Evolutionary conservation across 257 asterid genomes (phyloP).

Genomic region (Mitragyna speciosa): DNA sequence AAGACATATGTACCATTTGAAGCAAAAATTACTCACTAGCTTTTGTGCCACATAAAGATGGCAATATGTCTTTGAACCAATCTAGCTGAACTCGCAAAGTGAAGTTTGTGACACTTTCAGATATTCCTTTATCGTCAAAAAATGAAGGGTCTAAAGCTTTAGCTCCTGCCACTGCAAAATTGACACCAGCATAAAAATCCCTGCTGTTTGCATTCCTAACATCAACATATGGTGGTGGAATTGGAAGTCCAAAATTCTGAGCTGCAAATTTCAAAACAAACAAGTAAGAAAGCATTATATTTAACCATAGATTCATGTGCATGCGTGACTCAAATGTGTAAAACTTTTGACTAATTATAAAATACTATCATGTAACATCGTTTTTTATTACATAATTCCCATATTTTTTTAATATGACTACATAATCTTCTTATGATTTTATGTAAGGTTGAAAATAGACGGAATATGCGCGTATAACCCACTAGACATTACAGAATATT

Average conservation of each 20-base stretch:
- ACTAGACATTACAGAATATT: no score
- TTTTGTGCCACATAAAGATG: slow-evolving; percentile 11
- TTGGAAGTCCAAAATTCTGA: slow-evolving; percentile 19
- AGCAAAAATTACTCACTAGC: neutral
- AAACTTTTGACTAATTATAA: no score
- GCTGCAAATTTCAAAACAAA: neutral
- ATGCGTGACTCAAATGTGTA: neutral
- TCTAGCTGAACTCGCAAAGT: slow-evolving; percentile 28
- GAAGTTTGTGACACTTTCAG: slow-evolving; percentile 25
- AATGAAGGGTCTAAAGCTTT: slow-evolving; percentile 33
- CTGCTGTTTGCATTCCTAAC: neutral
- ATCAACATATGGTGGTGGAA: slow-evolving; percentile 32
- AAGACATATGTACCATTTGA: no score
- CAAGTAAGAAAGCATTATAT: neutral
- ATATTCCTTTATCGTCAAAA: slow-evolving; percentile 30
- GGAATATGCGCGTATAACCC: no score
- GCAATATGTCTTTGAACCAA: slow-evolving; percentile 39
- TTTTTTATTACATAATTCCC: no score
- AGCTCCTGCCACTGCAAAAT: slow-evolving; percentile 53
- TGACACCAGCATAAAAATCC: slow-evolving; percentile 22
- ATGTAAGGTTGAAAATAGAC: no score
- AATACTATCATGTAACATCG: no score
- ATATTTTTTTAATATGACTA: no score
- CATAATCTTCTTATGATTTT: no score
- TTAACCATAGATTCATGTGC: no score